These are phyloP conservation scores for Calonectria hawksworthii DNA, from an alignment of 2,329 filamentous ascomycete species.

Conservation along the genomic window DNA sequence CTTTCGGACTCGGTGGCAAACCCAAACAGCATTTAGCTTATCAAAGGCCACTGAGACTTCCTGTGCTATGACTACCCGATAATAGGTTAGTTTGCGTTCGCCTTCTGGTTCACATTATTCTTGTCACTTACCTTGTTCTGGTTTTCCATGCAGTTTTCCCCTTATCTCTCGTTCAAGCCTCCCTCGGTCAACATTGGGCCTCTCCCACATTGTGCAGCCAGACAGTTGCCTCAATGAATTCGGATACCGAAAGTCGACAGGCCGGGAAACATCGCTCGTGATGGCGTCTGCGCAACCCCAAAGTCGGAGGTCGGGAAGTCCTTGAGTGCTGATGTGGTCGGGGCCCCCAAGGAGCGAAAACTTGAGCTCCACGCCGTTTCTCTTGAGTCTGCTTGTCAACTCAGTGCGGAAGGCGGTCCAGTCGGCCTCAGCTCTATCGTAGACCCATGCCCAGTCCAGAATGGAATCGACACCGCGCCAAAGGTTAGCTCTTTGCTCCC, in stretches of 20 bases:
- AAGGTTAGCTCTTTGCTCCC: constrained; percentile 41
- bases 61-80: neutral
- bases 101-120: neutral
- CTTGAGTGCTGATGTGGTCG: constrained; percentile 35
- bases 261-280: constrained; percentile 43
- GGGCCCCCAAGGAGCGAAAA: constrained; percentile 45
- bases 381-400: constrained; percentile 20
- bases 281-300: constrained; percentile 44
- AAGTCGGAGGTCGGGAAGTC: constrained; percentile 27
- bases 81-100: neutral
- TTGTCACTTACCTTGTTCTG: constrained; percentile 17
- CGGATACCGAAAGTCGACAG: constrained; percentile 44
- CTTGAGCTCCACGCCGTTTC: constrained; percentile 32
- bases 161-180: constrained; percentile 29
- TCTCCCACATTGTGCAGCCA: constrained; percentile 37
- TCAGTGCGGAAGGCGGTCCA: constrained; percentile 34
- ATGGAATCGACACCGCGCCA: constrained; percentile 40
- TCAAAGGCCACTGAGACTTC: neutral
- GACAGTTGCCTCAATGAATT: constrained; percentile 40
- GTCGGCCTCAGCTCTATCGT: constrained; percentile 29
- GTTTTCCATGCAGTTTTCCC: constrained; percentile 9
- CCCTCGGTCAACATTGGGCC: constrained; percentile 3
- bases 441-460: constrained; percentile 45
- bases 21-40: constrained; percentile 22
- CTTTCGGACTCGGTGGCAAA: constrained; percentile 31